These are phyloP conservation scores for Xylaria intraflava DNA, from an alignment of 495 filamentous ascomycete species.

Conservation along the genomic window DNA sequence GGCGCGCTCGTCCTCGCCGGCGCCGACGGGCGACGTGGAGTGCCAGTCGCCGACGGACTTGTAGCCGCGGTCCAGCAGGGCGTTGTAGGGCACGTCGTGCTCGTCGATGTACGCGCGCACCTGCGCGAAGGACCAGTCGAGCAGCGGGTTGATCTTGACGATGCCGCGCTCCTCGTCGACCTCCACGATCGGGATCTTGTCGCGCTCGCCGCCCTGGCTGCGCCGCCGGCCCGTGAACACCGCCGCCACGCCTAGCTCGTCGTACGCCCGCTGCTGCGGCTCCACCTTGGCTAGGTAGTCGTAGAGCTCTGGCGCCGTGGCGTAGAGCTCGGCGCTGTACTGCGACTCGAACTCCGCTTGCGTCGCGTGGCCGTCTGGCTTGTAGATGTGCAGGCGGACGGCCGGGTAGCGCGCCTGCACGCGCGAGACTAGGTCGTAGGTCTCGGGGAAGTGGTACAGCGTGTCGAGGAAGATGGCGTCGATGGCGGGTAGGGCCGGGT, in stretches of 20 bases:
- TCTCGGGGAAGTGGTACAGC: constrained; percentile 91
- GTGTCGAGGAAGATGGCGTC: constrained; percentile 97
- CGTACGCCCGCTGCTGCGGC: constrained; percentile 87
- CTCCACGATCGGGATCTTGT: constrained; percentile 81
- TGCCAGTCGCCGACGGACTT: constrained; percentile 98
- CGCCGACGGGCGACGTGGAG: constrained; percentile 82
- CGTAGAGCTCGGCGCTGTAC: constrained; percentile 81
- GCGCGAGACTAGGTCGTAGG: constrained; percentile 70
- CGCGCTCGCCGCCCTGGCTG: constrained; percentile 90
- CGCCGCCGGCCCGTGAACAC: constrained; percentile 90
- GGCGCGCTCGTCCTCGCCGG: constrained; percentile 92
- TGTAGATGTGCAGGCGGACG: constrained; percentile 79
- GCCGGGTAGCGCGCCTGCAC: constrained; percentile 70
- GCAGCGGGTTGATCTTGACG: constrained; percentile 97
- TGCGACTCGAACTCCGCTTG: constrained; percentile 69
- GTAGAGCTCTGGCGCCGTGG: constrained; percentile 79
- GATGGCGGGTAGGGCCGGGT: constrained; percentile 54
- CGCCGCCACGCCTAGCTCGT: constrained; percentile 80
- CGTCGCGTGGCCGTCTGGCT: constrained; percentile 64
- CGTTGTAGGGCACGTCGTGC: constrained; percentile 90
- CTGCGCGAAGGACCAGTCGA: constrained; percentile 89
- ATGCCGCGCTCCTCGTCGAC: constrained; percentile 79
- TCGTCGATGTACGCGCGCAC: constrained; percentile 80
- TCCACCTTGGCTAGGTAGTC: constrained; percentile 98
- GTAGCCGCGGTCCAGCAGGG: constrained; percentile 82